phyloP scores from a whole-genome alignment of 2,329 filamentous ascomycete genomes.

The Fusarium drepaniforme region DNA sequence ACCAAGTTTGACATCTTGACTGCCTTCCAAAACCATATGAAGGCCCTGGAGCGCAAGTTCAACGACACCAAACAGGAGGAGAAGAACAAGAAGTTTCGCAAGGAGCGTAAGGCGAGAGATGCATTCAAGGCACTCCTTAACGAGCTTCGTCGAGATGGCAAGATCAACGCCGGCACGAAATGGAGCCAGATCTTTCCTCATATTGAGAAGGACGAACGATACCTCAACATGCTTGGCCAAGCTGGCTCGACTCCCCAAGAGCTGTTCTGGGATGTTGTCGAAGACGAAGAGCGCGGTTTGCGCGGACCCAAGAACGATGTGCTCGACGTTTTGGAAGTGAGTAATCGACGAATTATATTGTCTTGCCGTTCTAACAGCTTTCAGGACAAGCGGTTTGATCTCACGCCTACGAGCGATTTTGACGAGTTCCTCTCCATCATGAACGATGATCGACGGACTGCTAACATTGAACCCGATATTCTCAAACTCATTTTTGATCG shows the following conservation, averaged over 20 bases:
- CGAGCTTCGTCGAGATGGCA: conserved; percentile 79
- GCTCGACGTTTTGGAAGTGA: conserved; percentile 88
- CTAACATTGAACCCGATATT: conserved; percentile 85
- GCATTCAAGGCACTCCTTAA: conserved; percentile 79
- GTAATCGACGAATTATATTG: conserved; percentile 46
- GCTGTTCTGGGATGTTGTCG: conserved; percentile 94
- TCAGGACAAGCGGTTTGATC: conserved; percentile 91
- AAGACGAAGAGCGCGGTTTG: conserved; percentile 92
- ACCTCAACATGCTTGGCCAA: conserved; percentile 85
- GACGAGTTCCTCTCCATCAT: conserved; percentile 89
- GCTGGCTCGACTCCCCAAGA: conserved; percentile 88
- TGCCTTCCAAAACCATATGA: conserved; percentile 96
- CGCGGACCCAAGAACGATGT: conserved; percentile 86
- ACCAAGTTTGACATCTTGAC: conserved; percentile 91
- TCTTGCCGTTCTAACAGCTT: conserved; percentile 23
- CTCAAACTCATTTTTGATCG: conserved; percentile 87
- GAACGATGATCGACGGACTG: conserved; percentile 87
- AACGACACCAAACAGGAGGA: conserved; percentile 92
- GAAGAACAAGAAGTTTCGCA: conserved; percentile 82
- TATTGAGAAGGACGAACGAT: conserved; percentile 85
- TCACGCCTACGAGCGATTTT: conserved; percentile 86
- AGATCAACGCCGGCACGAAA: conserved; percentile 90
- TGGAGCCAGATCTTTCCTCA: conserved; percentile 85
- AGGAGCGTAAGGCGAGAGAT: conserved; percentile 89
- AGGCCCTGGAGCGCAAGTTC: conserved; percentile 88